Evolutionary conservation across 2,329 filamentous ascomycete genomes (phyloP), one percentile per base, ranked within the genome.

Genomic region (Talaromyces sp.): DNA sequence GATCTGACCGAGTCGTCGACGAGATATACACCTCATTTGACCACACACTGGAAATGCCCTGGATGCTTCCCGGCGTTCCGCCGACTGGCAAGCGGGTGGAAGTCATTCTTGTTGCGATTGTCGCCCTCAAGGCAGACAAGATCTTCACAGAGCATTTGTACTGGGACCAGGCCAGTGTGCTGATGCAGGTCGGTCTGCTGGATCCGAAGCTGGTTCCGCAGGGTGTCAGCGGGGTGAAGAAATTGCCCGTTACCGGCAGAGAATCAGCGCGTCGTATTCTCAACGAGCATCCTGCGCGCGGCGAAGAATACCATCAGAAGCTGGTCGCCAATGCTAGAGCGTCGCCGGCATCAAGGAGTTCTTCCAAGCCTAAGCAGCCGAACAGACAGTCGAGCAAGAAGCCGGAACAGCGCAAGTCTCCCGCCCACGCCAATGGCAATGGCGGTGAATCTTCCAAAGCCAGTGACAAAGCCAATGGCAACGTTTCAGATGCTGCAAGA

Each of bases 121-220:
- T 86, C 2, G 79, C 79, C 31, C 74, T 86, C 57, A 72, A 81
- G 14, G 82, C 76, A 0, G 81, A 80, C 0, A 81, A 79, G 63
- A 69, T 86, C 12, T 83, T 79, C 69, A 80, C 79, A 19, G 84
- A 87, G 68, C 78, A 85, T 56, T 71, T 85, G 3, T 86, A 86
- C 67, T 87, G 84, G 84, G 84, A 86, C 65, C 84, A 87, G 65
- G 84, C 84, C 10, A 81, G 77, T 54, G 83, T 86, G 8, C 68
- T 87, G 14, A 80, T 85, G 51, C 84, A 86, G 67, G 74, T 84
- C 0, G 84, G 84, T 0, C 65, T 86, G 61, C 61, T 86, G 55
- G 82, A 85, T 71, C 79, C 82, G n/a, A 82, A 83, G 60, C 66
- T 81, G 11, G 75, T 85, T 21, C 81, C 82, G 0, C 70, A 77